A percentile compares a stretch with the other conserved stretches of the same genome.
Evolutionary conservation across 106 monocot species (phyloP).

Genomic region (Iris macrosiphon): DNA sequence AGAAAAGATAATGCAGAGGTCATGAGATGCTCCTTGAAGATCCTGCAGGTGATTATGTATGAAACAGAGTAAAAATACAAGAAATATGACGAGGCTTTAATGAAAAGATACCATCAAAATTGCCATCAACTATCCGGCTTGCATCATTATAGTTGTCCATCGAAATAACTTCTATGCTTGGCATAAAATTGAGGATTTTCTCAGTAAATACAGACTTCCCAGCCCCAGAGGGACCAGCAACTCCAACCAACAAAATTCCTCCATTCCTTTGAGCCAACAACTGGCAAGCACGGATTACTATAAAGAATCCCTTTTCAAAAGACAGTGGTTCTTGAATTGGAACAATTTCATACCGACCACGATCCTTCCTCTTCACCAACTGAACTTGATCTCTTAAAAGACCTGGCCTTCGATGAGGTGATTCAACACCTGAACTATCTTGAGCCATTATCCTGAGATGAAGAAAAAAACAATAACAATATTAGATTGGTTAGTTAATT

Average conservation of each 20-base stretch:
- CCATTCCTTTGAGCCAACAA: slow-evolving; percentile 81
- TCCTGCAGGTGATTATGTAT: no score
- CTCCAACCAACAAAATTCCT: slow-evolving; percentile 79
- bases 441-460: slow-evolving; percentile 83
- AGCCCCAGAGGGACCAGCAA: slow-evolving; percentile 98
- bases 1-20: no score
- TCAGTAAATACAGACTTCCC: slow-evolving; percentile 97
- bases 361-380: slow-evolving; percentile 67
- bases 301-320: slow-evolving; percentile 94
- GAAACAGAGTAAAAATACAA: no score
- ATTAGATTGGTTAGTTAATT: no score
- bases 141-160: slow-evolving; percentile 98
- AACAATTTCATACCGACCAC: slow-evolving; percentile 67
- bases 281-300: slow-evolving; percentile 94
- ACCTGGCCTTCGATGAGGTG: slow-evolving; percentile 58
- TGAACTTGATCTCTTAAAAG: slow-evolving; percentile 93
- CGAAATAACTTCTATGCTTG: slow-evolving; percentile 79
- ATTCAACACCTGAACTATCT: slow-evolving; percentile 41
- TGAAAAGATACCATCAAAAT: slow-evolving; percentile 76
- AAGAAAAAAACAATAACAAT: no score
- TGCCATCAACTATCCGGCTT: slow-evolving; percentile 92
- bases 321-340: slow-evolving; percentile 78
- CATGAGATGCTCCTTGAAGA: no score
- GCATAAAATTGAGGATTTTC: slow-evolving; percentile 92
- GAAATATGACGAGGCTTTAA: not conserved